These are phyloP conservation scores for Neofusicoccum kwambonambiense DNA, from an alignment of 2,329 filamentous ascomycete species.

Conservation along the genomic window DNA sequence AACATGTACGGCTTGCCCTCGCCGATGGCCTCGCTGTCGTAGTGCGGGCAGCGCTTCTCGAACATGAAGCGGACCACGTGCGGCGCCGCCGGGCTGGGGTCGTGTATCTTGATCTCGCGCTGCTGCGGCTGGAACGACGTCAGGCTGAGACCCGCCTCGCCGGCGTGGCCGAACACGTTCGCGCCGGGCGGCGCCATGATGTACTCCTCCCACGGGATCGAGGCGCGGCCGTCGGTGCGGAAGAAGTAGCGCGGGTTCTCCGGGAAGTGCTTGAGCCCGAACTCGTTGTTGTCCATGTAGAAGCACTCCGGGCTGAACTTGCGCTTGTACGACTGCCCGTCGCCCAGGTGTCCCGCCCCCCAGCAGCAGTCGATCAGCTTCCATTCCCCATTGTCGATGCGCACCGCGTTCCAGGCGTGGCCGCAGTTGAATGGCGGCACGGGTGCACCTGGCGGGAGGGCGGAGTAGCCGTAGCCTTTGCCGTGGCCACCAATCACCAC, in stretches of 20 bases:
- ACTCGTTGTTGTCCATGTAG: slow-evolving; percentile 70
- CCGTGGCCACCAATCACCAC: slow-evolving; percentile 75
- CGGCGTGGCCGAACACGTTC: slow-evolving; percentile 46
- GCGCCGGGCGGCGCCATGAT: slow-evolving; percentile 57
- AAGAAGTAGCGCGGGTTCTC: slow-evolving; percentile 67
- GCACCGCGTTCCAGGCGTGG: slow-evolving; percentile 93
- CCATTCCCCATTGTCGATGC: slow-evolving; percentile 83
- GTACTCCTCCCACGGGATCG: slow-evolving; percentile 78
- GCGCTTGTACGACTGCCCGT: slow-evolving; percentile 61
- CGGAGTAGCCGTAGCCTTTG: slow-evolving; percentile 75
- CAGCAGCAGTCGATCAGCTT: slow-evolving; percentile 91
- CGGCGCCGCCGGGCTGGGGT: slow-evolving; percentile 37
- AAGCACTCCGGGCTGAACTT: slow-evolving; percentile 65
- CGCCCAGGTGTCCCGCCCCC: slow-evolving; percentile 74
- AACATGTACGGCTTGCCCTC: slow-evolving; percentile 66
- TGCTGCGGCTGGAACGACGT: slow-evolving; percentile 61
- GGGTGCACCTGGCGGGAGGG: slow-evolving; percentile 62
- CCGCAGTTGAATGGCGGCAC: slow-evolving; percentile 63
- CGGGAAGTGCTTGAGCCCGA: slow-evolving; percentile 80
- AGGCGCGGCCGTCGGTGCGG: slow-evolving; percentile 64
- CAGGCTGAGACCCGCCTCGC: slow-evolving; percentile 51
- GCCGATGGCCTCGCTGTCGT: slow-evolving; percentile 69
- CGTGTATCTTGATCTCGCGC: slow-evolving; percentile 61
- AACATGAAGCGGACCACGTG: slow-evolving; percentile 73
- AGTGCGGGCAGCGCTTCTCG: slow-evolving; percentile 76